These are phyloP conservation scores for Leucocoprinus sp. DNA, from an alignment of 768 basidiomycete species.

Conservation along the genomic window DNA sequence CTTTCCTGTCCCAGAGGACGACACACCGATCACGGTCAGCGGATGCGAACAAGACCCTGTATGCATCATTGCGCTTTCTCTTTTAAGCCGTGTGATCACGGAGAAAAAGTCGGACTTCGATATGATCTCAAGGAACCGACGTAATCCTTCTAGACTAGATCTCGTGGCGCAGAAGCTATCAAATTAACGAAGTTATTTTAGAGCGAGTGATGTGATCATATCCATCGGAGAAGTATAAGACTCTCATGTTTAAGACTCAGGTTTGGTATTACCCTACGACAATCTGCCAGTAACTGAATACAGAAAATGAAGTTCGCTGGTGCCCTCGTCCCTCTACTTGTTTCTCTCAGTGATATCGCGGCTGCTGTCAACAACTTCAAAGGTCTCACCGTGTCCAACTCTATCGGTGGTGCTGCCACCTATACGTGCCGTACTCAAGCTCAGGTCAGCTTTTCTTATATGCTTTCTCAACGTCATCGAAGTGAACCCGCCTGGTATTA, in stretches of 20 bases:
- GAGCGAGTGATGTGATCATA: neutral
- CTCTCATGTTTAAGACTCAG: neutral
- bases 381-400: slow-evolving; percentile 27
- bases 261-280: no score
- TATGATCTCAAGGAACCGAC: no score
- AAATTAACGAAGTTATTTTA: neutral
- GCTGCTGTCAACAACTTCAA: slow-evolving; percentile 24
- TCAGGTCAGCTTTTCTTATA: slow-evolving; percentile 18
- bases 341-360: slow-evolving; percentile 12
- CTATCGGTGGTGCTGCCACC: slow-evolving; percentile 18
- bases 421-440: slow-evolving; percentile 29
- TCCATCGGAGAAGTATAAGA: neutral
- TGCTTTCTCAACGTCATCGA: neutral
- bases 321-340: slow-evolving; percentile 3
- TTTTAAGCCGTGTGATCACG: no score
- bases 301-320: neutral
- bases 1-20: no score
- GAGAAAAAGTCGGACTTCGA: no score
- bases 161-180: neutral
- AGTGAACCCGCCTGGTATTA: neutral
- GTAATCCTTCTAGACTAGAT: no score
- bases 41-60: no score
- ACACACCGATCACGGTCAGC: no score
- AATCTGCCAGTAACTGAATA: no score
- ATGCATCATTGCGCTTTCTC: no score